Evolutionary conservation across 441 rosid genomes (phyloP).

Genomic region (Geranium incanum): DNA sequence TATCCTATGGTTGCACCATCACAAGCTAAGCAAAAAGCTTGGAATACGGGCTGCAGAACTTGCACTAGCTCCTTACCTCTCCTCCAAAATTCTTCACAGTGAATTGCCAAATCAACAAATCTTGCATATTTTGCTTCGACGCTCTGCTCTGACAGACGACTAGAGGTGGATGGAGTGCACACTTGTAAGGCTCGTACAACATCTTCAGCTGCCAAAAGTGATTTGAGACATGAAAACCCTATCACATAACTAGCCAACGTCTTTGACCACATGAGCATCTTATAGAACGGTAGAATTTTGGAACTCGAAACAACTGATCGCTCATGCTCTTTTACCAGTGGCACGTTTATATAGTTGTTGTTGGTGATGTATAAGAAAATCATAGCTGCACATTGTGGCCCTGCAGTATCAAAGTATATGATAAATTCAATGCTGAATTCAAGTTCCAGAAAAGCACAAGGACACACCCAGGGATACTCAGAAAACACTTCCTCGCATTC

Average conservation of each 20-base stretch:
- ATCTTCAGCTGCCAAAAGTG: neutral
- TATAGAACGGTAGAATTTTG: too few relatives aligned
- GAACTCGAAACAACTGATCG: neutral
- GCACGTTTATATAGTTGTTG: neutral
- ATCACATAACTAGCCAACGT: neutral
- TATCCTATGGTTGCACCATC: neutral
- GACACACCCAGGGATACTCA: too few relatives aligned
- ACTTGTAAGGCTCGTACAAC: neutral
- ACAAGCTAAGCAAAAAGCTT: neutral
- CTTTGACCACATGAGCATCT: neutral
- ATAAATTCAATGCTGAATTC: too few relatives aligned
- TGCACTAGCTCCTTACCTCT: neutral
- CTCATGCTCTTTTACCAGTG: neutral
- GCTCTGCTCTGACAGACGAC: neutral
- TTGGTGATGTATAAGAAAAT: neutral
- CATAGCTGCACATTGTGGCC: neutral
- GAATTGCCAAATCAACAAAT: neutral
- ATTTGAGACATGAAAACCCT: neutral
- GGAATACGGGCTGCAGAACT: neutral
- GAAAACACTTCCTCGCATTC: neutral
- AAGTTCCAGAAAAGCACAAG: neutral
- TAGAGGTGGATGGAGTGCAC: too few relatives aligned
- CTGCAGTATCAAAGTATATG: neutral
- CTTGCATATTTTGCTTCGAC: neutral
- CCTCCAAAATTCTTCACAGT: neutral